Conservation (phyloP, 108 stramenopile species). For the Stephanodiscus minutulus region DNA sequence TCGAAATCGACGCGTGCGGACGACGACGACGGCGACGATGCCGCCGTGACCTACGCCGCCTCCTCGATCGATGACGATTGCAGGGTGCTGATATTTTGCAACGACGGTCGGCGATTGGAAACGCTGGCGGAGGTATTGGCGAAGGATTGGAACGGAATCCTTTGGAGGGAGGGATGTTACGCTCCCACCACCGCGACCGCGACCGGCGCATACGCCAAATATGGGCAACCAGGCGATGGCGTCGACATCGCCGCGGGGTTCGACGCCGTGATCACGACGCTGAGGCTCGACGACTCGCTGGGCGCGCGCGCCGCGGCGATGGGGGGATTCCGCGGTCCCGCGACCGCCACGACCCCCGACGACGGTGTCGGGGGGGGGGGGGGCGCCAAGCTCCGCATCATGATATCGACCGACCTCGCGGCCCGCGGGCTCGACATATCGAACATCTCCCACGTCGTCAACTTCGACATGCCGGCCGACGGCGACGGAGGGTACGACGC, state of each 20-base stretch:
- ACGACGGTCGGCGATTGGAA: conserved; percentile 62
- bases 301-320: conserved; percentile 77
- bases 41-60: not conserved
- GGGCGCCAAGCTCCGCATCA: conserved; percentile 56
- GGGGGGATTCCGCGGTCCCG: conserved; percentile 62
- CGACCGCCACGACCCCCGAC: not conserved
- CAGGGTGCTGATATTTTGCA: conserved; percentile 81
- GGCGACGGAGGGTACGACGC: conserved; percentile 55
- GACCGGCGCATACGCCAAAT: not conserved
- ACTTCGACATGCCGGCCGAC: conserved; percentile 85
- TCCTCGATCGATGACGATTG: conserved; percentile 5
- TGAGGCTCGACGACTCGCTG: conserved; percentile 70
- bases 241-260: conserved; percentile 22
- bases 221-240: too few species aligned
- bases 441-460: conserved; percentile 82
- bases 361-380: not conserved
- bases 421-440: conserved; percentile 87
- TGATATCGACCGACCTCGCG: conserved; percentile 89
- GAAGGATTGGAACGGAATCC: conserved; percentile 48
- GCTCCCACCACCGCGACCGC: not conserved
- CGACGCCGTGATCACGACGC: conserved; percentile 55
- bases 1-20: not conserved
- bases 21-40: not conserved
- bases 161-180: conserved; percentile 52
- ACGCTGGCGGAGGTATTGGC: conserved; percentile 67